These are phyloP conservation scores for Dryas integrifolia DNA, from an alignment of 331 rosid genomes.

Conservation along the genomic window DNA sequence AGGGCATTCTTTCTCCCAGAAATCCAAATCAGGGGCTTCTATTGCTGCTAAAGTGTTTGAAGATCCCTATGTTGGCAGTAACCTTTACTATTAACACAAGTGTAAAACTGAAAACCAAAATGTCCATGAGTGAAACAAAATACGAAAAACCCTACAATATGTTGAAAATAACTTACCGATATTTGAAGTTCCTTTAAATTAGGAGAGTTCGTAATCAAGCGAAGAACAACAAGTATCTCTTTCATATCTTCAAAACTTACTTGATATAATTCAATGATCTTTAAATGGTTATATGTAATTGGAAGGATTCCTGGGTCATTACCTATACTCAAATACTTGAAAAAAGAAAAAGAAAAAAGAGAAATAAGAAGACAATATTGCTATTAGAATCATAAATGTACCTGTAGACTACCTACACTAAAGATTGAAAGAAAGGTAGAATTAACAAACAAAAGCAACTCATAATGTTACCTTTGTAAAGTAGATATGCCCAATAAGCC, in stretches of 20 bases:
- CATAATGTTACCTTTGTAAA: constrained; percentile 74
- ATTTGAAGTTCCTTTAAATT: constrained; percentile 76
- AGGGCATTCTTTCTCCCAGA: constrained; percentile 61
- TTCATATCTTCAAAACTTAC: constrained; percentile 91
- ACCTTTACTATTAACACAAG: constrained; percentile 9
- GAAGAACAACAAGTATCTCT: constrained; percentile 83
- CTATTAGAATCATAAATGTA: constrained; percentile 5
- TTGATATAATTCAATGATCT: constrained; percentile 68
- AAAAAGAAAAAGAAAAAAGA: constrained; percentile 6
- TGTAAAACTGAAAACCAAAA: constrained; percentile 2
- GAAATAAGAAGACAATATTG: background rate
- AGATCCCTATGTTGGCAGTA: constrained; percentile 50
- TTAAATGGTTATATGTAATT: constrained; percentile 54
- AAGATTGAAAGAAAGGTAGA: constrained; percentile 4
- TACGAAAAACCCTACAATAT: background rate
- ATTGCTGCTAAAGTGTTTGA: constrained; percentile 43
- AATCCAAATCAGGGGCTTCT: constrained; percentile 61
- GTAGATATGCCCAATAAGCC: constrained; percentile 66
- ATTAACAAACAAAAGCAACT: constrained; percentile 21
- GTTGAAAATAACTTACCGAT: constrained; percentile 53
- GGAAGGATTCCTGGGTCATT: constrained; percentile 42
- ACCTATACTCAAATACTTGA: constrained; percentile 89
- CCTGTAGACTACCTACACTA: background rate
- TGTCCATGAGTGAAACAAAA: background rate
- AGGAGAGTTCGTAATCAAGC: constrained; percentile 74